These are phyloP conservation scores for Aspergillus quadrilineatus DNA, from an alignment of 2,329 filamentous ascomycete species.

Conservation along the genomic window DNA sequence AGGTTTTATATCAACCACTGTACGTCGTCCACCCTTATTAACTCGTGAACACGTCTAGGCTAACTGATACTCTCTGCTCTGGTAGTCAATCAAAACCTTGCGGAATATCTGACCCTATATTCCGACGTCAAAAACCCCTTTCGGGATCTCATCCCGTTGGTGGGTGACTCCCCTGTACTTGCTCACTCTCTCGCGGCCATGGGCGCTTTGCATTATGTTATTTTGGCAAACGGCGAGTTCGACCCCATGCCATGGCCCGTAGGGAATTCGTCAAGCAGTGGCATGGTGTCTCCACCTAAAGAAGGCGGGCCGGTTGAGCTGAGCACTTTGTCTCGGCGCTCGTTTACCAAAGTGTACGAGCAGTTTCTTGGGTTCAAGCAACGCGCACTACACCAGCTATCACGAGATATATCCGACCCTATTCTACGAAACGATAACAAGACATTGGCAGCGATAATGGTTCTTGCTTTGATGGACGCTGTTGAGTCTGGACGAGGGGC, in stretches of 20 bases:
- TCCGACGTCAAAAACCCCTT: slow-evolving; percentile 50
- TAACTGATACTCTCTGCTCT: slow-evolving; percentile 14
- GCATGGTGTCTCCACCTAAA: slow-evolving; percentile 23
- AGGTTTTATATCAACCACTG: slow-evolving; percentile 51
- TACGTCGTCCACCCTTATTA: slow-evolving; percentile 23
- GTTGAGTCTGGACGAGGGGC: slow-evolving; percentile 52
- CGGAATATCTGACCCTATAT: slow-evolving; percentile 49
- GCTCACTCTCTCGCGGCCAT: slow-evolving; percentile 49
- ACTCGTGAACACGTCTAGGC: slow-evolving; percentile 9
- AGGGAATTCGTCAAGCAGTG: slow-evolving; percentile 16
- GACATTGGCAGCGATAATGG: slow-evolving; percentile 47
- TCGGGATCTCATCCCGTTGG: slow-evolving; percentile 49
- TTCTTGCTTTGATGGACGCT: slow-evolving; percentile 52
- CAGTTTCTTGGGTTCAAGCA: slow-evolving; percentile 51
- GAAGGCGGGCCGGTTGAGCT: slow-evolving; percentile 31
- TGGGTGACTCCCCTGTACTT: slow-evolving; percentile 46
- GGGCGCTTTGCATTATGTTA: slow-evolving; percentile 50
- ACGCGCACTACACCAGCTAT: slow-evolving; percentile 46
- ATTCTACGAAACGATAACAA: slow-evolving; percentile 41
- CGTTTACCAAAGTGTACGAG: slow-evolving; percentile 37
- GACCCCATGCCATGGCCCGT: slow-evolving; percentile 36
- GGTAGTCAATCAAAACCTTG: slow-evolving; percentile 40
- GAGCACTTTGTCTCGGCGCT: slow-evolving; percentile 32
- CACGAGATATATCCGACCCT: slow-evolving; percentile 31
- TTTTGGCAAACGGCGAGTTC: slow-evolving; percentile 36